These are phyloP conservation scores for Alternaria sp. DNA, from an alignment of 2,329 filamentous ascomycete genomes.

Conservation along the genomic window DNA sequence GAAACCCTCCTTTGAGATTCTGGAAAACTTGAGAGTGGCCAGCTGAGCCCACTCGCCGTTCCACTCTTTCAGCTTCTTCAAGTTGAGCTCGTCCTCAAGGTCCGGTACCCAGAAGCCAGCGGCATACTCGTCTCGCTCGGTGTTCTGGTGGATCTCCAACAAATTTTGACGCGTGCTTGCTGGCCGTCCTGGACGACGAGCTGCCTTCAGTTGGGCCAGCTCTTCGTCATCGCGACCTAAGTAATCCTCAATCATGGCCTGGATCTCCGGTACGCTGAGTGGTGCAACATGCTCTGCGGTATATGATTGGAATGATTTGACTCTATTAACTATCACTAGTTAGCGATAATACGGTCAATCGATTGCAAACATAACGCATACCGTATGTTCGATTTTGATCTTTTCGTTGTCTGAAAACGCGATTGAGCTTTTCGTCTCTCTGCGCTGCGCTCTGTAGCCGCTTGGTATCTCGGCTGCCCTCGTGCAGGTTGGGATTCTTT, in stretches of 20 bases:
- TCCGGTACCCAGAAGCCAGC: conserved; percentile 89
- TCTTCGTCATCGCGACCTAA: conserved; percentile 73
- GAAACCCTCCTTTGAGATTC: conserved; percentile 69
- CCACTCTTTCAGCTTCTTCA: conserved; percentile 73
- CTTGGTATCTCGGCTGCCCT: conserved; percentile 85
- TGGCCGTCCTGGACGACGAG: conserved; percentile 79
- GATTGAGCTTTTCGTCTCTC: conserved; percentile 82
- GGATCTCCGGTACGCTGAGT: conserved; percentile 62
- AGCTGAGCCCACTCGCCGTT: conserved; percentile 84
- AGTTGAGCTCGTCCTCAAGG: conserved; percentile 69
- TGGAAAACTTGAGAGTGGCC: conserved; percentile 76
- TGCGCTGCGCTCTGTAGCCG: conserved; percentile 78
- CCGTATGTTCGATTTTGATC: conserved; percentile 77
- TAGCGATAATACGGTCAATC: neutral
- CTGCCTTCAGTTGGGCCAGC: conserved; percentile 67
- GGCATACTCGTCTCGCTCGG: conserved; percentile 79
- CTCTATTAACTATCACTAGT: conserved; percentile 63
- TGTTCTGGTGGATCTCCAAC: conserved; percentile 72
- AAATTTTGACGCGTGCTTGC: conserved; percentile 78
- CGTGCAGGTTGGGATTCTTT: conserved; percentile 77
- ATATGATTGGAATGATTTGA: conserved; percentile 74
- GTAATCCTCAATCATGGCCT: conserved; percentile 55
- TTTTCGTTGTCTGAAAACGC: conserved; percentile 70
- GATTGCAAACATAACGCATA: conserved; percentile 50
- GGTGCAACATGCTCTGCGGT: conserved; percentile 59